Evolutionary conservation across 345 rosid genomes (phyloP).

Genomic region (Firmiana major): DNA sequence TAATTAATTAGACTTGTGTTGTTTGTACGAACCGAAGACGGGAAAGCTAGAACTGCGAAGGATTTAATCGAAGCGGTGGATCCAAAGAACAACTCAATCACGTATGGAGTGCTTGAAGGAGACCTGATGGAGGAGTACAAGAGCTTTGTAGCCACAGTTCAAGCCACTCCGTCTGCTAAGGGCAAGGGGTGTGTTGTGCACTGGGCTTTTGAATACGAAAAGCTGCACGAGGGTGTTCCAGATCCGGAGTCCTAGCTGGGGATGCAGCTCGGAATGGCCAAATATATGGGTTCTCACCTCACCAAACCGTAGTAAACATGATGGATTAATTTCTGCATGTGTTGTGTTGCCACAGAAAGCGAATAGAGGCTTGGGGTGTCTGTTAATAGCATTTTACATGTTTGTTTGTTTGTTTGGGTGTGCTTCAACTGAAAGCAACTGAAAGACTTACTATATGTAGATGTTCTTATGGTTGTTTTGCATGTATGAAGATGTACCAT

Average conservation of each 20-base stretch:
- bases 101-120: conserved; percentile 27
- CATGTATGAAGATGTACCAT: too few relatives aligned
- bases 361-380: not conserved
- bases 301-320: not conserved
- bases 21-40: conserved; percentile 10
- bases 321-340: not conserved
- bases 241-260: conserved; percentile 17
- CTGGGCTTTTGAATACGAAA: conserved; percentile 33
- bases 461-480: too few relatives aligned
- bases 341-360: not conserved
- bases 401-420: not conserved
- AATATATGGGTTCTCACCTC: conserved; percentile 27
- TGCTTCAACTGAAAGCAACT: too few relatives aligned
- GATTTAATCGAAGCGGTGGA: conserved; percentile 28
- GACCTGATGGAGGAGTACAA: conserved; percentile 37
- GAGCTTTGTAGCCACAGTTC: not conserved
- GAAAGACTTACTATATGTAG: not conserved
- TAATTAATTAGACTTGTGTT: not conserved
- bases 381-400: not conserved
- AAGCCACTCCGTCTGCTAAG: conserved; percentile 21
- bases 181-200: conserved; percentile 20
- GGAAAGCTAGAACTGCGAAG: conserved; percentile 21
- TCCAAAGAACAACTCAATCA: conserved; percentile 23
- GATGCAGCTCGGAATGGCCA: not conserved
- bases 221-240: conserved; percentile 10